Conservation (phyloP, 2,329 filamentous ascomycete species). For the Albifimbria verrucaria region DNA sequence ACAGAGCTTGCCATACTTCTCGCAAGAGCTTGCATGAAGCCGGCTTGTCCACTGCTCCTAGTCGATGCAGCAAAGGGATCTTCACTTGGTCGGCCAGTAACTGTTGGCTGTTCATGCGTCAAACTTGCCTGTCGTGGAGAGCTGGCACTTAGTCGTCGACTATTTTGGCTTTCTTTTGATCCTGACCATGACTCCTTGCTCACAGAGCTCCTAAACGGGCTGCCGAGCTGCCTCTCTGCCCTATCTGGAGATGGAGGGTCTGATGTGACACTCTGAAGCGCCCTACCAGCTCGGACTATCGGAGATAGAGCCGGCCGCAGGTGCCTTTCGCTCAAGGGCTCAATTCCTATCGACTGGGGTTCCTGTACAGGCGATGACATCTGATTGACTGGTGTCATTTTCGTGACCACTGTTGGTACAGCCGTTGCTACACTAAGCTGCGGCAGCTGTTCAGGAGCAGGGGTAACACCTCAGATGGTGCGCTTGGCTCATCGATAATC, state of each 20-base stretch:
- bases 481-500: not conserved
- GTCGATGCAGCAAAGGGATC: slow-evolving; percentile 25
- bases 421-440: not conserved
- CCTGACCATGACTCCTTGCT: slow-evolving; percentile 31
- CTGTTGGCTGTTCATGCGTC: slow-evolving; percentile 9
- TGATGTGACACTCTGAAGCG: slow-evolving; percentile 55
- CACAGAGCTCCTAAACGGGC: slow-evolving; percentile 48
- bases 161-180: slow-evolving; percentile 20
- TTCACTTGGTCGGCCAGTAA: slow-evolving; percentile 14
- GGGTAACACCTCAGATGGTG: not conserved
- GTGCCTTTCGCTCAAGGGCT: slow-evolving; percentile 23
- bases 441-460: not conserved
- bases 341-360: slow-evolving; percentile 25
- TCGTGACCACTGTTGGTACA: slow-evolving; percentile 5
- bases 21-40: slow-evolving; percentile 29
- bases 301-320: slow-evolving; percentile 49
- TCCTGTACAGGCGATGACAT: slow-evolving; percentile 34
- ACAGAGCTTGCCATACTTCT: slow-evolving; percentile 17
- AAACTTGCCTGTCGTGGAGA: slow-evolving; percentile 20
- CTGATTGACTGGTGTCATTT: slow-evolving; percentile 34
- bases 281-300: slow-evolving; percentile 55
- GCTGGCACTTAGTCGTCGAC: slow-evolving; percentile 24
- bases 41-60: slow-evolving; percentile 23
- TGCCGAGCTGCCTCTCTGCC: slow-evolving; percentile 49
- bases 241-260: slow-evolving; percentile 55